phyloP scores from a whole-genome alignment of 2,329 filamentous ascomycete genomes.

The Pseudomassariella vexata region DNA sequence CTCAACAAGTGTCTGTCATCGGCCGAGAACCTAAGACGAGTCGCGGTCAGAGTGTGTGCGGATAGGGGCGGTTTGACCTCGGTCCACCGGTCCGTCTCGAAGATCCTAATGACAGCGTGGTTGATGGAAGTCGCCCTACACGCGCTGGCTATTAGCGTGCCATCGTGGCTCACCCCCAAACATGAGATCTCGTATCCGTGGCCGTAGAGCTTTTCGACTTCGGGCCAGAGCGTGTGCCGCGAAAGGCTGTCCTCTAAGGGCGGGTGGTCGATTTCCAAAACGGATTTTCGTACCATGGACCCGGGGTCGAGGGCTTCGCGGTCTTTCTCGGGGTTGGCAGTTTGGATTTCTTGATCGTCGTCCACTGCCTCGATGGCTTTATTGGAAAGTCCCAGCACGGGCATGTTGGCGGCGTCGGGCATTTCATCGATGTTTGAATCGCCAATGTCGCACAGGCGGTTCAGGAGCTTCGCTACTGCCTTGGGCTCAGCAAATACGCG shows the following conservation, averaged over 20 bases:
- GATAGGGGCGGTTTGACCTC: constrained; percentile 77
- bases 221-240: constrained; percentile 89
- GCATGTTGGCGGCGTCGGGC: constrained; percentile 89
- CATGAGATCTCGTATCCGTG: constrained; percentile 96
- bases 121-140: constrained; percentile 90
- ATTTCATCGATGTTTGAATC: constrained; percentile 38
- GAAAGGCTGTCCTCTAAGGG: constrained; percentile 87
- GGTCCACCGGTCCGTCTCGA: constrained; percentile 81
- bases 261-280: constrained; percentile 63
- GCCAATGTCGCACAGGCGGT: constrained; percentile 59
- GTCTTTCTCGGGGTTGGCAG: constrained; percentile 39
- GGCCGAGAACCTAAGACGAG: constrained; percentile 70
- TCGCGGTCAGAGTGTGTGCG: constrained; percentile 84
- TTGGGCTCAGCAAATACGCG: constrained; percentile 89
- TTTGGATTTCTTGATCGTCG: constrained; percentile 25
- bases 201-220: constrained; percentile 93
- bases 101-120: constrained; percentile 89
- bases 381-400: constrained; percentile 91
- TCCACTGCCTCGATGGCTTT: constrained; percentile 69
- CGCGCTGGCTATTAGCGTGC: constrained; percentile 75
- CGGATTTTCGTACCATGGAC: constrained; percentile 51
- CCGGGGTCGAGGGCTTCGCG: constrained; percentile 49
- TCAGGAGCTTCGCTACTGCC: constrained; percentile 70
- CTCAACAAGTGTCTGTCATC: constrained; percentile 75
- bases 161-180: constrained; percentile 71